Conservation (phyloP, 2,329 filamentous ascomycete genomes). For the Monilinia laxa region DNA sequence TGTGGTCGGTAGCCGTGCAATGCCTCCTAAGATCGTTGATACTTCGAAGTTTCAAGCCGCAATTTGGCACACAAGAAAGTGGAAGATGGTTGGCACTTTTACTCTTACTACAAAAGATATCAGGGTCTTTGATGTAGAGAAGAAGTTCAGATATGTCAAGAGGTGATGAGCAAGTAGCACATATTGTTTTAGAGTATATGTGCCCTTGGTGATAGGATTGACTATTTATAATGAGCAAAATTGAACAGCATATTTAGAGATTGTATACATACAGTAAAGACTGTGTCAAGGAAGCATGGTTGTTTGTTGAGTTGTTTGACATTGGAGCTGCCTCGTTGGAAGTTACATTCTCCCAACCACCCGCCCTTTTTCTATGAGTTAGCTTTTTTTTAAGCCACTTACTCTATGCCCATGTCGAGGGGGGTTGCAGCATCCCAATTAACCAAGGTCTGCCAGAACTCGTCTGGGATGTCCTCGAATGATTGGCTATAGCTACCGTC, state of each 20-base stretch:
- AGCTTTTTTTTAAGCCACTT: too few species aligned
- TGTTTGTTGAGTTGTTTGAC: too few species aligned
- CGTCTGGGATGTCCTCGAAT: not conserved
- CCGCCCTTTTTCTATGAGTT: too few species aligned
- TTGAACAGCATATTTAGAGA: too few species aligned
- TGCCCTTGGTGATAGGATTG: not conserved
- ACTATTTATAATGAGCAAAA: not conserved
- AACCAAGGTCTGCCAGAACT: not conserved
- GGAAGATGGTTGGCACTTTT: not conserved
- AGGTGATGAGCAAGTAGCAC: slow-evolving; percentile 3
- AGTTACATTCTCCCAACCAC: too few species aligned
- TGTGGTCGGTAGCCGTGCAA: not conserved
- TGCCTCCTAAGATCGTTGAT: not conserved
- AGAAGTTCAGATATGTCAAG: not conserved
- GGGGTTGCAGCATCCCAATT: not conserved
- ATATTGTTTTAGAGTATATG: not conserved
- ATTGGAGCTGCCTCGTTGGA: too few species aligned
- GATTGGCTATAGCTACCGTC: not conserved
- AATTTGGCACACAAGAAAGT: not conserved
- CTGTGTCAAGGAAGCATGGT: too few species aligned
- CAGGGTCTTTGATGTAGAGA: not conserved
- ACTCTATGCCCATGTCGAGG: not conserved
- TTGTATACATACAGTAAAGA: too few species aligned
- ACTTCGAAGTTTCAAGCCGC: not conserved
- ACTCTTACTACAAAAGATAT: not conserved